Evolutionary conservation across 1,284 basidiomycete genomes (phyloP).

Genomic region (Rhizoctonia solani): DNA sequence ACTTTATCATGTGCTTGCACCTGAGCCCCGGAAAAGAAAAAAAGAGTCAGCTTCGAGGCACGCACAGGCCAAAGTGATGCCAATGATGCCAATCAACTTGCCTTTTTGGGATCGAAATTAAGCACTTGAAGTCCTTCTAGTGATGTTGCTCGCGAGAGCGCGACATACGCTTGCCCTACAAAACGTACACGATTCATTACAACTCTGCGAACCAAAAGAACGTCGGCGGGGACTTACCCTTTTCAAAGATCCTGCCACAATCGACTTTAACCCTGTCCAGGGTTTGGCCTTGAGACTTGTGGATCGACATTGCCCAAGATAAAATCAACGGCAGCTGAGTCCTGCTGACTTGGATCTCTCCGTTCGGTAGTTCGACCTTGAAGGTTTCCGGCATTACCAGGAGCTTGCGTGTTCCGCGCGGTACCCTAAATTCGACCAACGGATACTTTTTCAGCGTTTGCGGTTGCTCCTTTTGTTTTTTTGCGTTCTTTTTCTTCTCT

Average conservation of each 20-base stretch:
- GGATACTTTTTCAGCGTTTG: slow-evolving; percentile 57
- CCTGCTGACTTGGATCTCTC: slow-evolving; percentile 72
- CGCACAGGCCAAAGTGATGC: too few relatives aligned
- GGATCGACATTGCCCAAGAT: slow-evolving; percentile 94
- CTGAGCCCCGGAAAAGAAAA: slow-evolving; percentile 57
- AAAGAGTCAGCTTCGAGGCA: not conserved
- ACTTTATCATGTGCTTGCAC: slow-evolving; percentile 56
- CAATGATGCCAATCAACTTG: slow-evolving; percentile 45
- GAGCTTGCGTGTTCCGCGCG: slow-evolving; percentile 55
- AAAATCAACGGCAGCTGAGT: slow-evolving; percentile 73
- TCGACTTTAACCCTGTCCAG: slow-evolving; percentile 85
- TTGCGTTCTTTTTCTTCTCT: slow-evolving; percentile 37
- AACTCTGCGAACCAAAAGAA: not conserved
- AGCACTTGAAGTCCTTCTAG: slow-evolving; percentile 90
- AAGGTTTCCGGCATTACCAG: slow-evolving; percentile 75
- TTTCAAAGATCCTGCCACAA: slow-evolving; percentile 82
- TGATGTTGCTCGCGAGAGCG: slow-evolving; percentile 91
- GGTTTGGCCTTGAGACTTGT: slow-evolving; percentile 92
- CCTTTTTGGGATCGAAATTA: slow-evolving; percentile 82
- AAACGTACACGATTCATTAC: not conserved
- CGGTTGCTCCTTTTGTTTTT: slow-evolving; percentile 44
- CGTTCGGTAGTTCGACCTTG: slow-evolving; percentile 83
- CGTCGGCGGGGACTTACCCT: slow-evolving; percentile 56
- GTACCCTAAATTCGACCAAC: slow-evolving; percentile 75
- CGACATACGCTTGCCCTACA: slow-evolving; percentile 90